Evolutionary conservation across 1,139 yeast species (phyloP), one percentile per base, ranked within the genome.

Genomic region (Taphrina pruni): DNA sequence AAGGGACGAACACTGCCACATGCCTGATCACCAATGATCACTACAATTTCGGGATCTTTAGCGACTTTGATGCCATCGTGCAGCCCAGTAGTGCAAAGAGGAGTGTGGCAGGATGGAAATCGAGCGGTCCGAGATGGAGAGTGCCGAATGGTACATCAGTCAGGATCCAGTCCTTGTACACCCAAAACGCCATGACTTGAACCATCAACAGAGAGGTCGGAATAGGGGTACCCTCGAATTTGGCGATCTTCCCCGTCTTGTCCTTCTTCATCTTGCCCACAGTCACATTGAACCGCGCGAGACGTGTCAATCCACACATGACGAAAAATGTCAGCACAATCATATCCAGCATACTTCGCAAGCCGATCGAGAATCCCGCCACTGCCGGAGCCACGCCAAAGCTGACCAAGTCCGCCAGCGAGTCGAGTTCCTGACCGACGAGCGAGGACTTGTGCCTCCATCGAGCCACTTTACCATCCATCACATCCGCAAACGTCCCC

Each of bases 351-450:
- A 96, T 88, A 3, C 97, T 82, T 76, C 89, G 90, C 78, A 93
- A 86, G 1, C 99, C 99, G 76, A 93, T 85, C 50, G 94, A 87
- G 78, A 92, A 94, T 1, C 96, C 99, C 78, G 91, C 88, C 20
- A 93, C 84, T 1, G 97, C 97, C 4, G 76, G 76, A 5, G 76
- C 76, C 43, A 75, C 75, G 38, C 75, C 75, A 52, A 73, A 73
- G 32, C 75, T 73, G 54, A 94, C 86, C 76, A 94, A 85, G 79
- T 94, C 99, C 35, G 99, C 99, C 75, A 94, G 84, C 1, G 97
- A 91, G 78, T 94, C 99, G 75, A 94, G 86, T 80, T 94, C 99
- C 79, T 94, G 98, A 71, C 99, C 99, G 91, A 95, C 90, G 70
- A 94, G 83, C 35, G 96, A 88, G 1, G 97, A 86, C 80, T 94